These are phyloP conservation scores for Saccharomyces kudriavzevii DNA, from an alignment of 805 yeast species.

Conservation along the genomic window DNA sequence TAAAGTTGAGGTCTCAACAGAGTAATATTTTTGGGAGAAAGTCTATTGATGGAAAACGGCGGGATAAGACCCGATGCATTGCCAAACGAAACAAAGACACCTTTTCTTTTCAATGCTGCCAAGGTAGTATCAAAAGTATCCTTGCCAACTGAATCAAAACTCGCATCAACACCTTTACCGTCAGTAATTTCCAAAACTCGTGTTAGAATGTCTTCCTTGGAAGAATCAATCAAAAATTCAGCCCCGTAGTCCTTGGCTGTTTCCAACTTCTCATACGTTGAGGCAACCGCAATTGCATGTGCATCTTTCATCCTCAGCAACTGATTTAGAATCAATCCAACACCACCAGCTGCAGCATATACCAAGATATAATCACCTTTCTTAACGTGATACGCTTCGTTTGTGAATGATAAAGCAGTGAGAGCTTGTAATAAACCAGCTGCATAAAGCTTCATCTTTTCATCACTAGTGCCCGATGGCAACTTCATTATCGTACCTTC, in stretches of 20 bases:
- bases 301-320: conserved; percentile 59
- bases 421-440: conserved; percentile 63
- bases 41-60: conserved; percentile 45
- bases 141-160: conserved; percentile 72
- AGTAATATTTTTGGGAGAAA: conserved; percentile 56
- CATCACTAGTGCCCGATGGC: conserved; percentile 41
- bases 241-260: conserved; percentile 71
- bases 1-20: conserved; percentile 56
- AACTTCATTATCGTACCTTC: conserved; percentile 39
- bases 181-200: conserved; percentile 52
- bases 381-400: conserved; percentile 58
- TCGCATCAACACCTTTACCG: conserved; percentile 60
- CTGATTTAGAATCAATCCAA: conserved; percentile 67
- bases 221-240: conserved; percentile 52
- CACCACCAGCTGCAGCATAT: conserved; percentile 96
- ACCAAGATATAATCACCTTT: conserved; percentile 65
- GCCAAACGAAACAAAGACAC: conserved; percentile 71
- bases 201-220: conserved; percentile 47
- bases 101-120: conserved; percentile 55
- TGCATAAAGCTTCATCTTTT: conserved; percentile 46
- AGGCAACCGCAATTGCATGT: conserved; percentile 76
- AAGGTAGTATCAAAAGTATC: conserved; percentile 63
- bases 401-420: conserved; percentile 66
- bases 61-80: conserved; percentile 81
- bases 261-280: conserved; percentile 62